phyloP scores from a whole-genome alignment of 2,329 filamentous ascomycete species.

The Tolypocladium amazonense region DNA sequence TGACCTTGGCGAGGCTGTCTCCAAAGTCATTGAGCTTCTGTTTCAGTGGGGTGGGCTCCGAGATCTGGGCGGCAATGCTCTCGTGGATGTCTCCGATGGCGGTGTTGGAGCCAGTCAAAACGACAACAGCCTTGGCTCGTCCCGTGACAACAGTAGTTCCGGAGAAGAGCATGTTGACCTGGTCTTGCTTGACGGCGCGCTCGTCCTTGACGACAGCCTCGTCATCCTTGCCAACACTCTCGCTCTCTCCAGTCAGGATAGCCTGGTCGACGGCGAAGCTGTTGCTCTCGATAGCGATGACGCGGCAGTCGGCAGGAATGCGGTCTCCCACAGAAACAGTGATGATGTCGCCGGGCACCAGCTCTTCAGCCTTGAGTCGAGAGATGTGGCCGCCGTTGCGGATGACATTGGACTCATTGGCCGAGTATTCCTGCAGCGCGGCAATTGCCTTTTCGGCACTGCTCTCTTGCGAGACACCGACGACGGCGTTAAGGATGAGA shows the following conservation, averaged over 20 bases:
- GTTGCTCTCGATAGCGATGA: conserved; percentile 89
- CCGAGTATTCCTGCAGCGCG: conserved; percentile 95
- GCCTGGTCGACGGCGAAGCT: conserved; percentile 95
- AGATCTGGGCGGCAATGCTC: conserved; percentile 96
- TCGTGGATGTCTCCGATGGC: conserved; percentile 98
- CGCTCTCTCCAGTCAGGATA: conserved; percentile 92
- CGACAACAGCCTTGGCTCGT: conserved; percentile 83
- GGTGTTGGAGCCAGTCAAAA: conserved; percentile 78
- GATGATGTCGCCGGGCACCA: conserved; percentile 90
- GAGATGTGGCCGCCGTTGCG: conserved; percentile 68
- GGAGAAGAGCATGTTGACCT: conserved; percentile 96
- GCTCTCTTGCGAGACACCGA: conserved; percentile 96
- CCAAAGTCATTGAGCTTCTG: conserved; percentile 99
- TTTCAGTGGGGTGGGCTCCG: conserved; percentile 91
- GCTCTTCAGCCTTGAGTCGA: conserved; percentile 86
- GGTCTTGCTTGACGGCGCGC: conserved; percentile 91
- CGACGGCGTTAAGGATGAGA: conserved; percentile 88
- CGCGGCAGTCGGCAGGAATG: conserved; percentile 86
- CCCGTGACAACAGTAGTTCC: conserved; percentile 95
- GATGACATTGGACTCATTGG: conserved; percentile 91
- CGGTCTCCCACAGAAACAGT: conserved; percentile 83
- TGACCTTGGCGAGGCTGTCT: conserved; percentile 92
- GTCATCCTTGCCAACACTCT: conserved; percentile 85
- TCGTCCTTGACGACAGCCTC: conserved; percentile 56
- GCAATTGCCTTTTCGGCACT: conserved; percentile 98